Evolutionary conservation across 1,284 basidiomycete genomes (phyloP), one percentile per base, ranked within the genome.

Genomic region (Tilletia indica): DNA sequence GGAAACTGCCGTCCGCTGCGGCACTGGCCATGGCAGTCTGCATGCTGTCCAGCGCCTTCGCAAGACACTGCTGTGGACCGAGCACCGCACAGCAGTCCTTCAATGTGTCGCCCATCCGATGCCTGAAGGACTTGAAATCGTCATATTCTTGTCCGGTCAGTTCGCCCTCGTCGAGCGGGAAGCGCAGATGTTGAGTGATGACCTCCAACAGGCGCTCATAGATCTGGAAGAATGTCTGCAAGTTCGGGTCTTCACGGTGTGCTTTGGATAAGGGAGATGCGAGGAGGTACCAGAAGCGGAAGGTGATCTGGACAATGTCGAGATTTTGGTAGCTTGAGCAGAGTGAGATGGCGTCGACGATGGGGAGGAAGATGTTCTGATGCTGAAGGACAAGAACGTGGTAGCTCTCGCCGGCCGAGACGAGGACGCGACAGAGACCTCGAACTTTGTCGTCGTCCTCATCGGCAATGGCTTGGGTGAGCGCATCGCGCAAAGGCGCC

Each of bases 61-160:
- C 86, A 56, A 99, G 88, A 81, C 97, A 99, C 3, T 89, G 88
- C 66, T 93, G 91, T 2, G 94, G 89, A 39, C 94, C 93, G 48
- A 99, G 89, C 48, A 99, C 94, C 76, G 92, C 90, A 85, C 97
- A 99, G 84, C 97, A 99, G 84, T 99, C 97, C 86, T 99, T 99
- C 78, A 99, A 89, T 4, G 97, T 99, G 85, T 99, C 96, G 69
- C 97, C 97, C 92, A 99, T 99, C 75, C 94, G 90, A 86, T 99
- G 97, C 70, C 97, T 88, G 88, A 99, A 99, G 5, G 90, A 89
- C 34, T 97, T 89, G 88, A 99, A 99, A 81, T 92, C 91, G 76
- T 99, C 97, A 11, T 91, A 89, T 83, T 97, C 96, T 85, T 96
- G 92, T 2, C 91, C 90, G 3, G 89, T 88, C 77, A 95, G 86